phyloP scores from a whole-genome alignment of 1,139 yeast genomes.

The Taphrina pruni region DNA sequence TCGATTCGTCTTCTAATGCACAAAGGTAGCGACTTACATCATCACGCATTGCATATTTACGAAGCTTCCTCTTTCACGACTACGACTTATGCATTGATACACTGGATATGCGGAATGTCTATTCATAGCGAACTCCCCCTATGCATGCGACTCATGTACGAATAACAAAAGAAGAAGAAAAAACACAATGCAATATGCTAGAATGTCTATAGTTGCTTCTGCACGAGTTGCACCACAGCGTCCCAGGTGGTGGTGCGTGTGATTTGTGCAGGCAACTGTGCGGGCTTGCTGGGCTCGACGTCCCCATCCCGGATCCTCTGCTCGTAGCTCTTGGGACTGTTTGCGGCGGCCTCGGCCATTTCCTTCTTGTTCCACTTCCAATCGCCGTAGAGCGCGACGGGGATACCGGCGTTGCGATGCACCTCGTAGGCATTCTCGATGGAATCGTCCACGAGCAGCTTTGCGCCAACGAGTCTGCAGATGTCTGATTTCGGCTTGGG shows the following conservation, averaged over 20 bases:
- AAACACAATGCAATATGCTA: not conserved
- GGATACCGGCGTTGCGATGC: constrained; percentile 30
- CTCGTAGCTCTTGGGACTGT: constrained; percentile 18
- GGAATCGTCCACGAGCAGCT: constrained; percentile 32
- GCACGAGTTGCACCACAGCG: constrained; percentile 15
- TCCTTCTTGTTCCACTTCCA: constrained; percentile 39
- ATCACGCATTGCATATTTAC: not conserved
- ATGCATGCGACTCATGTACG: not conserved
- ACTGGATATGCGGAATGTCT: too few relatives aligned
- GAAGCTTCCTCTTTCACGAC: not conserved
- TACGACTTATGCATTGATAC: too few relatives aligned
- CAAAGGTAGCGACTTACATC: not conserved
- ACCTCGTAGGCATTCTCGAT: constrained; percentile 40
- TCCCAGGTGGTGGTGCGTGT: constrained; percentile 18
- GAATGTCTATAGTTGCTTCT: not conserved
- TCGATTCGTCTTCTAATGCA: not conserved
- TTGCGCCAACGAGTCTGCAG: constrained; percentile 30
- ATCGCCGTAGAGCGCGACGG: constrained; percentile 38
- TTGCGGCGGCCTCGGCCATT: constrained; percentile 24
- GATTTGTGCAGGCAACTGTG: constrained; percentile 19
- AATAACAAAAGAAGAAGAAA: not conserved
- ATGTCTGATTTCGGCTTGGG: constrained; percentile 36
- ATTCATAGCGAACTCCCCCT: not conserved
- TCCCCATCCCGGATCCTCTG: constrained; percentile 25
- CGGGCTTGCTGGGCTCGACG: constrained; percentile 20